Conservation (phyloP, 2,329 filamentous ascomycete genomes). For the Fusarium sp. region DNA sequence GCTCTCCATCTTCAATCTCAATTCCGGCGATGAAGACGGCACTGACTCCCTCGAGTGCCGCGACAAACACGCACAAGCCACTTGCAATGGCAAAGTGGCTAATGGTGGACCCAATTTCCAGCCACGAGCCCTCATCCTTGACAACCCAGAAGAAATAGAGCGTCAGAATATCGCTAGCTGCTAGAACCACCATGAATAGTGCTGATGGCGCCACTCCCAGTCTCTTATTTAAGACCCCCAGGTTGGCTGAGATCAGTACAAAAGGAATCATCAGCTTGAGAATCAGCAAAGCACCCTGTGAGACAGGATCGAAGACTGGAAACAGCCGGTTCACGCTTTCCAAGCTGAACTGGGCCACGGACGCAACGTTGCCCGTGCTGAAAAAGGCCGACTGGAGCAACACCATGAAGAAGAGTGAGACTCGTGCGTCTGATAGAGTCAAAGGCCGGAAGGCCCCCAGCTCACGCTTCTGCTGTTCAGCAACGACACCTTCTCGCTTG, state of each 20-base stretch:
- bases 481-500: slow-evolving; percentile 32
- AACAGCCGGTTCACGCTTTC: slow-evolving; percentile 90
- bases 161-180: slow-evolving; percentile 89
- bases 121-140: slow-evolving; percentile 94
- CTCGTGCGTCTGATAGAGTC: slow-evolving; percentile 84
- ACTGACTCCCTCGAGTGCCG: slow-evolving; percentile 85
- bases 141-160: slow-evolving; percentile 99
- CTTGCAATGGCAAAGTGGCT: slow-evolving; percentile 96
- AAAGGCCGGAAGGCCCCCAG: slow-evolving; percentile 69
- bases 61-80: slow-evolving; percentile 89
- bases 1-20: slow-evolving; percentile 64
- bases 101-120: slow-evolving; percentile 97
- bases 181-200: slow-evolving; percentile 95
- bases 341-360: slow-evolving; percentile 90
- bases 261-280: slow-evolving; percentile 95
- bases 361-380: slow-evolving; percentile 95
- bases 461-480: slow-evolving; percentile 24
- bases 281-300: slow-evolving; percentile 86
- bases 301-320: slow-evolving; percentile 93
- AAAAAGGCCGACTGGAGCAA: slow-evolving; percentile 97
- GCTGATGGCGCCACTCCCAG: slow-evolving; percentile 88
- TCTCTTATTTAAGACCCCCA: slow-evolving; percentile 90
- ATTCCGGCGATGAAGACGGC: slow-evolving; percentile 85
- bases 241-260: slow-evolving; percentile 88
- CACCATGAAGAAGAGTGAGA: slow-evolving; percentile 94